Evolutionary conservation across 129 eudicot species (phyloP), one percentile per base, ranked within the genome.

Genomic region (Gnaphalium uliginosum): DNA sequence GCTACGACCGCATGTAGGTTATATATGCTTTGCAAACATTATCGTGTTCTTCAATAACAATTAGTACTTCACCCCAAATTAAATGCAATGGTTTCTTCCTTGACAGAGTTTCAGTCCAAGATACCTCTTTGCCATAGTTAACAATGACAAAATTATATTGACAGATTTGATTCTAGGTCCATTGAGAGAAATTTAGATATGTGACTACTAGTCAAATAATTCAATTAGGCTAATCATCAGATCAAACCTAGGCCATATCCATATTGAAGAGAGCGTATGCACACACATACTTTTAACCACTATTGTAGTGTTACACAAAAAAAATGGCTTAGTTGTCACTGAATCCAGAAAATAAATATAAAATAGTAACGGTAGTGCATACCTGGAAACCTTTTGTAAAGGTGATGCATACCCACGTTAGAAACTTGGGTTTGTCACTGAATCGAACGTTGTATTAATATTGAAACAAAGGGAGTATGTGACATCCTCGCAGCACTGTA

Each of bases 1-100:
- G 81, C 96, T 62, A 89, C 97, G 68, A 85, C 84, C 73, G 92
- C 96, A 73, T 91, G 97, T 91, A 87, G 85, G 97, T 89, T 43
- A 3, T 43, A 65, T 2, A 63, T 63, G 73, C 57, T 71, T 75
- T 65, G 21, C 62, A 64, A 60, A 56, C 15, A 22, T 33, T 62
- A 59, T 30, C 30, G 57, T 57, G 27, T 50, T 23, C 51, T 69
- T 65, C 21, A 37, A 60, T 66, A 41, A 15, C 14, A 58, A 13
- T 58, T 33, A 65, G 29, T 27, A 61, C 48, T 57, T 77, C 68
- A 57, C 58, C 39, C 13, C 75, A 59, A 39, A 21, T 57, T 59
- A 69, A 68, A 35, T 21, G 53, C 76, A 78, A 69, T 65, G 25
- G 21, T 69, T 58, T 37, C 68, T 54, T 29, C 22, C n/a, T 56